phyloP scores from a whole-genome alignment of 23 red algal genomes.

The Gracilariopsis chorda region DNA sequence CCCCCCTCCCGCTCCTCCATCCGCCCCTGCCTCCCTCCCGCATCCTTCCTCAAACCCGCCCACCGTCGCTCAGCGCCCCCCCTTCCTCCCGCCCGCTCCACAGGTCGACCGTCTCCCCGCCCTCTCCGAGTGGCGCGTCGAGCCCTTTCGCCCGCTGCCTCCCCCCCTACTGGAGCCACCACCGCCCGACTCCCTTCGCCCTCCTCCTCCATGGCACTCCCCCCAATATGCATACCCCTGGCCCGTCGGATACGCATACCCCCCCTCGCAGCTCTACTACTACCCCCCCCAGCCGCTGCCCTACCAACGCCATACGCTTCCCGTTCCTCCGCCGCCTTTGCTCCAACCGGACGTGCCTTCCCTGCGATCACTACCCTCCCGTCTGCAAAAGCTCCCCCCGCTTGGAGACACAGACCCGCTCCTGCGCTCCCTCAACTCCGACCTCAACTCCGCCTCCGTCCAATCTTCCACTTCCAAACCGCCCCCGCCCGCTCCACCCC shows the following conservation, averaged over 20 bases:
- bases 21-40: not conserved
- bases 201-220: not conserved
- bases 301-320: conserved; percentile 1
- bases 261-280: conserved; percentile 21
- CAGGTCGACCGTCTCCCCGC: conserved; percentile 1
- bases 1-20: not conserved
- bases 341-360: not conserved
- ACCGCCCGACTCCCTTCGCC: not conserved
- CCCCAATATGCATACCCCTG: conserved; percentile 8
- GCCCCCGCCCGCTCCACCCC: not conserved
- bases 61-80: too few species aligned
- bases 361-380: not conserved
- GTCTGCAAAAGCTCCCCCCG: not conserved
- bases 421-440: not conserved
- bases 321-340: not conserved
- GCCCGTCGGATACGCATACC: conserved; percentile 15
- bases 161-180: not conserved
- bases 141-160: not conserved
- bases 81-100: not conserved
- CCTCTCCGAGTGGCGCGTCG: conserved; percentile 22
- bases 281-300: conserved; percentile 13
- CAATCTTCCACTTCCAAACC: not conserved
- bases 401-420: not conserved
- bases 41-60: too few species aligned
- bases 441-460: not conserved